phyloP scores from a whole-genome alignment of 257 asterid genomes.

The Ligustrum vulgare region DNA sequence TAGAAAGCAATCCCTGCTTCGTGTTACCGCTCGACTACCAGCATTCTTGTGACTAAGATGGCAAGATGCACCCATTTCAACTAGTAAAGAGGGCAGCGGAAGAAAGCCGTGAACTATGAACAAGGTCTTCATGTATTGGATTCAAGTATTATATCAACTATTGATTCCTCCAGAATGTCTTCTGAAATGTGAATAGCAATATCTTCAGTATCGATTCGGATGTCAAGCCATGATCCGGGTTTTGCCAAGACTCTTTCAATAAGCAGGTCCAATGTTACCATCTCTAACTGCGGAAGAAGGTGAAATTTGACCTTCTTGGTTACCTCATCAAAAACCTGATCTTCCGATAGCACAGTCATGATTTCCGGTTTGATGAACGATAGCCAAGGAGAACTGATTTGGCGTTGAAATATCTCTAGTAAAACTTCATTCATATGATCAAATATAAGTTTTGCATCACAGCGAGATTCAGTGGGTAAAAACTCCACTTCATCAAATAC shows the following conservation, averaged over 20 bases:
- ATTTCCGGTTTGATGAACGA: conserved; percentile 37
- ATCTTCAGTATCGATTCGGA: conserved; percentile 42
- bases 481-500: conserved; percentile 44
- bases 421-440: conserved; percentile 70
- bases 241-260: conserved; percentile 41
- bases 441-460: conserved; percentile 64
- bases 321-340: conserved; percentile 50
- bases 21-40: not conserved
- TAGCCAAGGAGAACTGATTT: conserved; percentile 46
- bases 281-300: conserved; percentile 39
- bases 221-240: conserved; percentile 61
- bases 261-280: conserved; percentile 47
- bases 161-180: conserved; percentile 54
- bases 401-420: conserved; percentile 32
- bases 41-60: not conserved
- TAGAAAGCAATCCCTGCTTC: not conserved
- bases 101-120: not conserved
- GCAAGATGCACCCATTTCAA: not conserved
- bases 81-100: not conserved
- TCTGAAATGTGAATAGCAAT: conserved; percentile 53
- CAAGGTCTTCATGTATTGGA: conserved; percentile 29
- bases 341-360: conserved; percentile 33
- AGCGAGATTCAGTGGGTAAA: conserved; percentile 31
- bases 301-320: conserved; percentile 50
- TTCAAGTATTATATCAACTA: conserved; percentile 47